Percentiles rank a stretch among this genome's conserved stretches.
Evolutionary conservation across 352 stramenopile genomes (phyloP).

Genomic region (Saprolegnia parasitica): DNA sequence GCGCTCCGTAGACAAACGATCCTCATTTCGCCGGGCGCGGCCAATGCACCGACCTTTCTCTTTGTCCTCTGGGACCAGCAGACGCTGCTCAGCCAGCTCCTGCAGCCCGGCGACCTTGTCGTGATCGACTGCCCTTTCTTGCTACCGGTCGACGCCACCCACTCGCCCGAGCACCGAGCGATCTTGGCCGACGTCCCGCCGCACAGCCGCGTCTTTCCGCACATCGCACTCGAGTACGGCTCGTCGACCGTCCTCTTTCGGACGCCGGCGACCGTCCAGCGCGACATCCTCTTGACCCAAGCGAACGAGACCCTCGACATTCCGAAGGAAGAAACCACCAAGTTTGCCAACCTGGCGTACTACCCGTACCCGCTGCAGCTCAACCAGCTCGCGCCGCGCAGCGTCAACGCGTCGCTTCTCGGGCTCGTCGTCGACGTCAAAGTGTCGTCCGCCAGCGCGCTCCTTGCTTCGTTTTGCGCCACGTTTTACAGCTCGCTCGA

Average conservation of each 20-base stretch:
- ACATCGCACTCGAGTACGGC: constrained; percentile 22
- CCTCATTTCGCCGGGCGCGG: not conserved
- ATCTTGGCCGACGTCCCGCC: constrained; percentile 13
- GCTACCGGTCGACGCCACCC: not conserved
- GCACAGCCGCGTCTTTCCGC: constrained; percentile 1
- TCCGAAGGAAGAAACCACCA: constrained; percentile 16
- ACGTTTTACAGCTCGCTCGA: constrained; percentile 6
- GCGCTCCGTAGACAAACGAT: constrained; percentile 12
- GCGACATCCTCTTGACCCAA: constrained; percentile 10
- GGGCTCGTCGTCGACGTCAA: constrained; percentile 8
- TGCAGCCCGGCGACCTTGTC: constrained; percentile 20
- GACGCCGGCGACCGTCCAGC: not conserved
- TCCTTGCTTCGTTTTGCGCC: not conserved
- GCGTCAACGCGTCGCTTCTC: constrained; percentile 22
- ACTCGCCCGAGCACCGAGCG: constrained; percentile 10
- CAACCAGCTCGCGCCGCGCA: not conserved
- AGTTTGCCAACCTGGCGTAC: constrained; percentile 16
- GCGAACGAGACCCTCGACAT: constrained; percentile 6
- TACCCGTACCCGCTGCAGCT: constrained; percentile 17
- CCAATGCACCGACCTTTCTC: not conserved
- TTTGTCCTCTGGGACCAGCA: constrained; percentile 28
- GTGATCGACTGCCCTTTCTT: constrained; percentile 24
- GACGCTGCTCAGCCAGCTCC: not conserved
- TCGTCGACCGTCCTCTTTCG: constrained; percentile 27
- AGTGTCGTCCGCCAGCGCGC: not conserved